Evolutionary conservation across 1,284 basidiomycete genomes (phyloP).

Genomic region (Schizophyllum commune): DNA sequence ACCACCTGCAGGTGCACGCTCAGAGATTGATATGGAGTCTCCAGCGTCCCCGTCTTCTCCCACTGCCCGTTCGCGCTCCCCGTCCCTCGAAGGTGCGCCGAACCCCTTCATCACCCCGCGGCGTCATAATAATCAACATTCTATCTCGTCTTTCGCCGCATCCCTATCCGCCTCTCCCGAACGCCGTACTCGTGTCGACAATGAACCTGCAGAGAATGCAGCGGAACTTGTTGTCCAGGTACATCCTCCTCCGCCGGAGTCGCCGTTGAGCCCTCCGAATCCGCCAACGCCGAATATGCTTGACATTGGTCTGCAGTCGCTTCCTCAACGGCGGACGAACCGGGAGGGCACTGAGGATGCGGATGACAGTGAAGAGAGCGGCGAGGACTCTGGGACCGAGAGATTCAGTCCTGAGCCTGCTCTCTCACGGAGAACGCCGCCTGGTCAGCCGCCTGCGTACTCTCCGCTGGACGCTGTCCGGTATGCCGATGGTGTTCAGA

Average conservation of each 20-base stretch:
- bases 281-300: slow-evolving; percentile 71
- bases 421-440: slow-evolving; percentile 29
- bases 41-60: slow-evolving; percentile 32
- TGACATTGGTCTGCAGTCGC: slow-evolving; percentile 71
- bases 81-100: slow-evolving; percentile 60
- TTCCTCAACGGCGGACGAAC: slow-evolving; percentile 32
- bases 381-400: slow-evolving; percentile 4
- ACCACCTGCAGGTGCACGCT: slow-evolving; percentile 22
- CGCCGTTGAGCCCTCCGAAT: slow-evolving; percentile 55
- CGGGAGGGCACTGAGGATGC: slow-evolving; percentile 9
- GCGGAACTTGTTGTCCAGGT: slow-evolving; percentile 58
- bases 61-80: slow-evolving; percentile 45
- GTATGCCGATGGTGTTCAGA: slow-evolving; percentile 74
- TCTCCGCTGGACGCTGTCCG: slow-evolving; percentile 74
- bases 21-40: slow-evolving; percentile 16
- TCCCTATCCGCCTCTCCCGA: slow-evolving; percentile 29
- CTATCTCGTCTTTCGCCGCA: slow-evolving; percentile 54
- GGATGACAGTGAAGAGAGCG: background rate
- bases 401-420: slow-evolving; percentile 15
- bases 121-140: slow-evolving; percentile 36
- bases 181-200: background rate
- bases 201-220: slow-evolving; percentile 34
- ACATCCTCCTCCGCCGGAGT: slow-evolving; percentile 63
- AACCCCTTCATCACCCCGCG: slow-evolving; percentile 69
- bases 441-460: slow-evolving; percentile 64